Conservation (phyloP, 768 basidiomycete genomes). For the Tricholoma sp. region DNA sequence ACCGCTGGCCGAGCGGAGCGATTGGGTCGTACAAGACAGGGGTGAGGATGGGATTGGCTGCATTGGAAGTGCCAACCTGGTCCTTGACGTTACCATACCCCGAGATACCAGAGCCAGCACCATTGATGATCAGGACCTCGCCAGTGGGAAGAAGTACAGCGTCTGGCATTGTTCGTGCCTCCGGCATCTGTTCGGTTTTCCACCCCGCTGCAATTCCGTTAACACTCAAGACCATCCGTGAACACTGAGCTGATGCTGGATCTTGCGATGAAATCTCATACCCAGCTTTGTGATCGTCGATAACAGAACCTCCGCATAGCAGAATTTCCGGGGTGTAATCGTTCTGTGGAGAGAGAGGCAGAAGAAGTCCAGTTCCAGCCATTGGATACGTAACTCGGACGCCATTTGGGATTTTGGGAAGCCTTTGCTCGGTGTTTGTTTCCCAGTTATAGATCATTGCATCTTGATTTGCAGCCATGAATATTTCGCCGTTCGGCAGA, state of each 20-base stretch:
- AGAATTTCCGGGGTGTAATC: conserved; percentile 65
- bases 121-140: conserved; percentile 69
- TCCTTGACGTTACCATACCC: conserved; percentile 71
- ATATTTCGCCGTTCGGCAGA: conserved; percentile 65
- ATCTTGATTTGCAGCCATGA: conserved; percentile 74
- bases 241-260: conserved; percentile 68
- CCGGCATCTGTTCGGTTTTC: conserved; percentile 71
- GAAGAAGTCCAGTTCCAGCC: conserved; percentile 68
- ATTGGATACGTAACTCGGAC: conserved; percentile 82
- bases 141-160: conserved; percentile 80
- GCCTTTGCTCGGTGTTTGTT: conserved; percentile 50
- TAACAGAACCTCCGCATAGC: conserved; percentile 70
- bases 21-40: conserved; percentile 67
- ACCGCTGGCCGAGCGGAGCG: conserved; percentile 51
- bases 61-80: conserved; percentile 74
- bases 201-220: conserved; percentile 64
- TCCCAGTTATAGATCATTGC: conserved; percentile 80
- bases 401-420: conserved; percentile 70
- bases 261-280: conserved; percentile 69
- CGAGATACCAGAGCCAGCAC: conserved; percentile 66
- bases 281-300: conserved; percentile 55
- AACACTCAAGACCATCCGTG: conserved; percentile 59
- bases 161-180: conserved; percentile 72
- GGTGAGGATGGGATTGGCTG: conserved; percentile 62
- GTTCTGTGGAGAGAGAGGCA: conserved; percentile 61